A percentile compares a stretch with the other conserved stretches of the same genome.
Evolutionary conservation across 2,329 filamentous ascomycete genomes (phyloP).

Genomic region (Tolypocladium cylindrosporum): DNA sequence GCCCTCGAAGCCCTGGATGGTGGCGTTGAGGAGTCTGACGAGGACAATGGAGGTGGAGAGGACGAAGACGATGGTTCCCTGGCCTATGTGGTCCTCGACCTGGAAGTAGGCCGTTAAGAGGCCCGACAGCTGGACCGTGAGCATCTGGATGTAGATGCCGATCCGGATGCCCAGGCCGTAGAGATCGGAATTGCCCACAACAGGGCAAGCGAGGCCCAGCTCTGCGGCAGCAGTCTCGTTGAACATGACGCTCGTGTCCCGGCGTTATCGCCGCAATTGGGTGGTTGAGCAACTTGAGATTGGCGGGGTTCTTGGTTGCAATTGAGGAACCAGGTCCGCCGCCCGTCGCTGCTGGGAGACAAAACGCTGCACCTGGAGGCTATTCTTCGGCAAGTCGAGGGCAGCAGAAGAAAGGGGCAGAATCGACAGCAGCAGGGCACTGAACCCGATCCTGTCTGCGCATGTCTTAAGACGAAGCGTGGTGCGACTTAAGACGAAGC

Average conservation of each 20-base stretch:
- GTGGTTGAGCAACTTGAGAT: neutral
- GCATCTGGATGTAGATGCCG: constrained; percentile 17
- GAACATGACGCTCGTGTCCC: neutral
- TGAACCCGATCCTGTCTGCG: neutral
- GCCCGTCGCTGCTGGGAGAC: neutral
- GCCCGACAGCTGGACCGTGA: constrained; percentile 12
- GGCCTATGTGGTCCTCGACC: constrained; percentile 10
- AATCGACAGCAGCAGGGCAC: neutral
- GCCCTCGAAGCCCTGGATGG: neutral
- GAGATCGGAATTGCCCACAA: constrained; percentile 13
- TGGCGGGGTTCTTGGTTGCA: neutral
- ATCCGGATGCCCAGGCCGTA: constrained; percentile 18
- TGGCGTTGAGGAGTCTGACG: constrained; percentile 5
- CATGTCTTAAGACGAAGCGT: neutral
- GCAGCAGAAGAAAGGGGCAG: neutral
- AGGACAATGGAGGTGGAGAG: constrained; percentile 12
- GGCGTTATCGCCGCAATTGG: neutral
- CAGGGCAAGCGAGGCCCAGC: constrained; percentile 3
- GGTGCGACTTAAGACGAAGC: neutral
- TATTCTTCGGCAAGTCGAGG: neutral
- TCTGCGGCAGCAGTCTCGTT: neutral
- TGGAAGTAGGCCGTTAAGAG: constrained; percentile 8
- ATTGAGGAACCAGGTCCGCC: neutral
- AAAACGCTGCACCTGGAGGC: neutral
- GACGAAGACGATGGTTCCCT: constrained; percentile 13